Evolutionary conservation across 148 eudicot species (phyloP), one percentile per base, ranked within the genome.

Genomic region (Fagopyrum homotropicum): DNA sequence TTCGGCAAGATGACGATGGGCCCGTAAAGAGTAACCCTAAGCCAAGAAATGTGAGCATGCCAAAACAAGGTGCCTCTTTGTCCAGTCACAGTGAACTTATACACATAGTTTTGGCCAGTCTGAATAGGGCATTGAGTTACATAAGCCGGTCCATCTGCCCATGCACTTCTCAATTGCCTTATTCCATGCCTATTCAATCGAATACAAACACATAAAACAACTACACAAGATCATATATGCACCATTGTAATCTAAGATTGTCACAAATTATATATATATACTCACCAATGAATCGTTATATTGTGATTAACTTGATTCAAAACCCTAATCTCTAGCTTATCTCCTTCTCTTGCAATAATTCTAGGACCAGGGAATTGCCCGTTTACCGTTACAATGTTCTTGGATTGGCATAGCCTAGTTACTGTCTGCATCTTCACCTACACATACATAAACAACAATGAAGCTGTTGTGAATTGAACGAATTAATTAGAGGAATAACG

Each of bases 81-180:
- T 19, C 83, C 86, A 47, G 85, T 80, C 47, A 85, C 80, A 45
- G 85, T 87, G 78, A 77, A 85, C 78, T 85, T 85, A 76, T 85
- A 87, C 3, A 83, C 85, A 74, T 85, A 87, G 47, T 80, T 76
- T 76, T 83, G 86, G 12, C 88, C 88, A 0, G 84, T 85, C 78
- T 81, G 88, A 7, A 87, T 85, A 2, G 90, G 90, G 68, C 89
- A 87, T 30, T 87, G 87, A 17, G 89, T 79, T 59, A 83, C 78
- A 17, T 87, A 87, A 64, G 87, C 86, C 2, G 89, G 89, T 14
- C 89, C 89, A 52, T 86, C 89, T 9, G 89, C 89, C 89, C 89
- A 87, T 64, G 88, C 90, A 26, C 81, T 87, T 80, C 77, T 72
- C 4, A 87, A 69, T 17, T 87, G 90, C 69, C 86, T 72, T 56